Base-by-base conservation (phyloP, 306 rosid genomes). In the Biancaea sappan region DNA sequence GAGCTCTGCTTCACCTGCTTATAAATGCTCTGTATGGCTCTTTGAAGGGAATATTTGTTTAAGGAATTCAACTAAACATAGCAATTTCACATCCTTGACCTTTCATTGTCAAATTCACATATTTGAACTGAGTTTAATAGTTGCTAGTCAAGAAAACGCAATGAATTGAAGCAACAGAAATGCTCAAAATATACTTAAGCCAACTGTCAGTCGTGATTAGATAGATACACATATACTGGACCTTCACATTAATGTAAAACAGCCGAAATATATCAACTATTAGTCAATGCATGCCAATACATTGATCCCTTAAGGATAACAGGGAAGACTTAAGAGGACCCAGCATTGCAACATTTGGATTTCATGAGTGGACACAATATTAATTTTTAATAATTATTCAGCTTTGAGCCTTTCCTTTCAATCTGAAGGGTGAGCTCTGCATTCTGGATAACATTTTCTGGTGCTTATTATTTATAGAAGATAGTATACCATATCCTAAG, bases 1-100 rank as follows among this genome's bases (percentile, higher is more conserved):
- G 57, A 72, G 90, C 91, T 44, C 96, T 85, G 12, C 75, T n/a
- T n/a, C 86, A 81, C 66, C 46, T 53, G 53, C 70, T 40, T 12
- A 40, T 40, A 14, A 16, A 60, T 34, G 37, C 34, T n/a, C n/a
- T n/a, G n/a, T n/a, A n/a, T n/a, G n/a, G n/a, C n/a, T n/a, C n/a
- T n/a, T n/a, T n/a, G n/a, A n/a, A n/a, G n/a, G n/a, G n/a, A n/a
- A n/a, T n/a, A n/a, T n/a, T n/a, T n/a, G n/a, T n/a, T 44, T 2
- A 3, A 18, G 31, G 50, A 18, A 29, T 26, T 32, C 43, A 59
- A 56, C 4, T 29, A 19, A 28, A 1, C 25, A 19, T 32, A 47
- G 19, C 26, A n/a, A n/a, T n/a, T n/a, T n/a, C n/a, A n/a, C n/a
- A n/a, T n/a, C n/a, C n/a, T n/a, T n/a, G n/a, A n/a, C n/a, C n/a